Conservation (phyloP, 2,329 filamentous ascomycete species). For the Monilinia aucupariae region DNA sequence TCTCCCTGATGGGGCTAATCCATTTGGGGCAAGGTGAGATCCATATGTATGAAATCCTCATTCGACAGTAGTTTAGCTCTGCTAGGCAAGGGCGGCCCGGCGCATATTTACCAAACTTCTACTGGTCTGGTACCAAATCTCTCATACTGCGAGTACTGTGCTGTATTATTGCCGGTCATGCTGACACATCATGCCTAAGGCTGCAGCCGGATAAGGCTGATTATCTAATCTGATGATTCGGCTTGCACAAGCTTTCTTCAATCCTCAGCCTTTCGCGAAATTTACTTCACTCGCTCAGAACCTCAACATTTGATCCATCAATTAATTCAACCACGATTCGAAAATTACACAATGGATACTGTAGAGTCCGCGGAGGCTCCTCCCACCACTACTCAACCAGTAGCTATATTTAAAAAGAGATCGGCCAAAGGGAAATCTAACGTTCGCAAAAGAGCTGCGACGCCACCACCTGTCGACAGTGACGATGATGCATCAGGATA, state of each 20-base stretch:
- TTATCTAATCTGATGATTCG: background rate
- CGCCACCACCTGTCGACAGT: conserved; percentile 62
- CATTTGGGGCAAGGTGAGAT: background rate
- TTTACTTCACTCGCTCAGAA: background rate
- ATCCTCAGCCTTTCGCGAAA: conserved; percentile 3
- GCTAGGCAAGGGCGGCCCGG: background rate
- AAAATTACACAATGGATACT: conserved; percentile 11
- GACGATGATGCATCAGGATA: conserved; percentile 48
- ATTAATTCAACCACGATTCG: background rate
- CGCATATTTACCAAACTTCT: background rate
- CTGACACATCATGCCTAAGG: conserved; percentile 8
- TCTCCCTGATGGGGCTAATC: background rate
- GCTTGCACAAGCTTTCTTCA: conserved; percentile 7
- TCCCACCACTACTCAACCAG: conserved; percentile 26
- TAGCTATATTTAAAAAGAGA: conserved; percentile 81
- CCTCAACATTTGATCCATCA: background rate
- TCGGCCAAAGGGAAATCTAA: conserved; percentile 69
- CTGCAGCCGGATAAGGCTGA: background rate
- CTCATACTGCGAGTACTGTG: background rate
- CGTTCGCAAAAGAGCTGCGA: conserved; percentile 73
- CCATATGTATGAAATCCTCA: background rate
- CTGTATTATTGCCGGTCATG: too few species aligned
- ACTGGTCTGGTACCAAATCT: background rate
- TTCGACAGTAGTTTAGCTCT: too few species aligned
- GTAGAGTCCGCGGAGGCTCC: background rate